phyloP scores from a whole-genome alignment of 2,329 filamentous ascomycete genomes.

The Geosmithia flava region DNA sequence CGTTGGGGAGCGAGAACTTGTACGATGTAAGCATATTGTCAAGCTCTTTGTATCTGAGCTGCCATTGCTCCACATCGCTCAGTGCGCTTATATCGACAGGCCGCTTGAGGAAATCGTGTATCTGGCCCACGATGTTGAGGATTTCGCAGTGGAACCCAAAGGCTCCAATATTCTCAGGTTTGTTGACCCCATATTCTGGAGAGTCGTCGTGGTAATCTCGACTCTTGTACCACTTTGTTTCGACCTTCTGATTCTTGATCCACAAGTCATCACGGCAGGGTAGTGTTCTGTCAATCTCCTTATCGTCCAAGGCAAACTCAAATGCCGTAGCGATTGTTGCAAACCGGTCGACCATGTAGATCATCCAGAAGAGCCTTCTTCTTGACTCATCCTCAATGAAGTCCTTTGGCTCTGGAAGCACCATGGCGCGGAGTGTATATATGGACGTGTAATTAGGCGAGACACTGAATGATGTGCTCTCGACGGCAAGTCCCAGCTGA shows the following conservation, averaged over 20 bases:
- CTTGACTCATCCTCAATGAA: slow-evolving; percentile 86
- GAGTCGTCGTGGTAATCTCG: slow-evolving; percentile 27
- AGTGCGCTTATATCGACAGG: slow-evolving; percentile 80
- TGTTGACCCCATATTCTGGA: slow-evolving; percentile 51
- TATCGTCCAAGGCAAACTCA: slow-evolving; percentile 80
- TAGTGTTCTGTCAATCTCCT: slow-evolving; percentile 75
- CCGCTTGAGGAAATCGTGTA: slow-evolving; percentile 79
- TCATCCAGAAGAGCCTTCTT: slow-evolving; percentile 83
- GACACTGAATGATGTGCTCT: slow-evolving; percentile 66
- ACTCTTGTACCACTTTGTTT: slow-evolving; percentile 69
- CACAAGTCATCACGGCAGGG: slow-evolving; percentile 84
- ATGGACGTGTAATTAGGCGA: slow-evolving; percentile 75
- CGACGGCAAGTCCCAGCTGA: slow-evolving; percentile 74
- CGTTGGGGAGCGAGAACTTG: slow-evolving; percentile 72
- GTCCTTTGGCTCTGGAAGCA: slow-evolving; percentile 68
- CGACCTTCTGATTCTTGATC: slow-evolving; percentile 69
- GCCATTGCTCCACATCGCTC: slow-evolving; percentile 81
- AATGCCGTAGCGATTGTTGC: slow-evolving; percentile 86
- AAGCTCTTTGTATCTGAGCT: slow-evolving; percentile 73
- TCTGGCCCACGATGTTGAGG: slow-evolving; percentile 72
- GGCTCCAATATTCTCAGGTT: slow-evolving; percentile 70
- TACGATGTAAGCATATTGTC: slow-evolving; percentile 69
- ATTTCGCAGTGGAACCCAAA: slow-evolving; percentile 90
- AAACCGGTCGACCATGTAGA: slow-evolving; percentile 81
- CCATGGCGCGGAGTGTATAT: slow-evolving; percentile 76